Conservation (phyloP, 495 filamentous ascomycete species). For the Podospora conica region DNA sequence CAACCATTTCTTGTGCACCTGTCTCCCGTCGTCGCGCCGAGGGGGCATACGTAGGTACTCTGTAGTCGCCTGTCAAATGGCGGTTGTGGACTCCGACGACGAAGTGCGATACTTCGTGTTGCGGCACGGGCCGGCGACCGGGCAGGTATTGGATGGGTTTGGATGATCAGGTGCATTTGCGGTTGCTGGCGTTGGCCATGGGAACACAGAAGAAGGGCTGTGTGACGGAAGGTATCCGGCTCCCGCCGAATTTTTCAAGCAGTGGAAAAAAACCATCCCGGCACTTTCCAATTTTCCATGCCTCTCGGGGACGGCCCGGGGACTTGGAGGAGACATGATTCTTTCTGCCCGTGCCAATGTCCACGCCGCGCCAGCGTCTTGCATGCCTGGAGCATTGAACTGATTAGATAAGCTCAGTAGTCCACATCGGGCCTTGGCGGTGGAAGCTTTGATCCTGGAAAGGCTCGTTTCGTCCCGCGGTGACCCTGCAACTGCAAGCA, state of each 20-base stretch:
- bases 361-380: neutral
- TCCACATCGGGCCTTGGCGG: neutral
- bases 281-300: too few relatives aligned
- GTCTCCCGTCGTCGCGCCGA: too few relatives aligned
- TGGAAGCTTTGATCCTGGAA: neutral
- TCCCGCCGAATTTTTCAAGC: neutral
- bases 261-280: too few relatives aligned
- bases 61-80: neutral
- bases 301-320: too few relatives aligned
- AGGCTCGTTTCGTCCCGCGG: neutral
- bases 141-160: neutral
- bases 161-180: neutral
- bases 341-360: neutral
- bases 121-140: neutral
- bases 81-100: neutral
- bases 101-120: neutral
- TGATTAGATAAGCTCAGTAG: conserved; percentile 1
- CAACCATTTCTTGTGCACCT: neutral
- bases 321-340: too few relatives aligned
- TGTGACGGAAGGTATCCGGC: neutral
- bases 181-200: neutral
- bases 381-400: neutral
- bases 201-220: neutral
- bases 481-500: neutral
- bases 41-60: too few relatives aligned